A percentile compares a stretch with the other conserved stretches of the same genome.
Evolutionary conservation across 441 rosid species (phyloP).

Genomic region (Isatis lusitanica): DNA sequence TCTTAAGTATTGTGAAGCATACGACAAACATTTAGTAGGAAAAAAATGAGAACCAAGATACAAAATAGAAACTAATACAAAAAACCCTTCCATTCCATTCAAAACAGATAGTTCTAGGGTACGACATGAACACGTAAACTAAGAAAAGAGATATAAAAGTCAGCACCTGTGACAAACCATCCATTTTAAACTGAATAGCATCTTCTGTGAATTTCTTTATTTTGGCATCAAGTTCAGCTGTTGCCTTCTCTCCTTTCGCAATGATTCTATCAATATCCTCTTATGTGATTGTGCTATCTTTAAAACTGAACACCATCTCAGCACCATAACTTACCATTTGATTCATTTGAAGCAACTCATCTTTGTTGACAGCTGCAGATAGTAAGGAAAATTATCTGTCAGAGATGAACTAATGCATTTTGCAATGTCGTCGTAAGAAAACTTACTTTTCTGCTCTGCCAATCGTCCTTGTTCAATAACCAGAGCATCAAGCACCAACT

Average conservation of each 20-base stretch:
- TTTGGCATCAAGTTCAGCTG: constrained; percentile 99
- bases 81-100: too few relatives aligned
- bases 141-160: constrained; percentile 28
- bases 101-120: background rate
- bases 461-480: constrained; percentile 98
- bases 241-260: constrained; percentile 98
- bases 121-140: constrained; percentile 16
- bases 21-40: too few relatives aligned
- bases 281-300: constrained; percentile 97
- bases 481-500: constrained; percentile 97
- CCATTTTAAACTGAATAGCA: constrained; percentile 98
- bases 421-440: background rate
- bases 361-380: constrained; percentile 90
- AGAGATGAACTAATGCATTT: constrained; percentile 1
- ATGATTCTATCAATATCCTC: constrained; percentile 99
- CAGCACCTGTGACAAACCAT: constrained; percentile 71
- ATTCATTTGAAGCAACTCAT: constrained; percentile 67
- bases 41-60: too few relatives aligned
- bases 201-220: constrained; percentile 99
- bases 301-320: constrained; percentile 99
- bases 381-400: background rate
- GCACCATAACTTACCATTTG: constrained; percentile 99
- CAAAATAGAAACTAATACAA: too few relatives aligned
- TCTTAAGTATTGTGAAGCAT: too few relatives aligned
- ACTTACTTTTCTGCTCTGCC: constrained; percentile 97